Evolutionary conservation across 1,284 basidiomycete species (phyloP).

Genomic region (Anthracocystis setariae): DNA sequence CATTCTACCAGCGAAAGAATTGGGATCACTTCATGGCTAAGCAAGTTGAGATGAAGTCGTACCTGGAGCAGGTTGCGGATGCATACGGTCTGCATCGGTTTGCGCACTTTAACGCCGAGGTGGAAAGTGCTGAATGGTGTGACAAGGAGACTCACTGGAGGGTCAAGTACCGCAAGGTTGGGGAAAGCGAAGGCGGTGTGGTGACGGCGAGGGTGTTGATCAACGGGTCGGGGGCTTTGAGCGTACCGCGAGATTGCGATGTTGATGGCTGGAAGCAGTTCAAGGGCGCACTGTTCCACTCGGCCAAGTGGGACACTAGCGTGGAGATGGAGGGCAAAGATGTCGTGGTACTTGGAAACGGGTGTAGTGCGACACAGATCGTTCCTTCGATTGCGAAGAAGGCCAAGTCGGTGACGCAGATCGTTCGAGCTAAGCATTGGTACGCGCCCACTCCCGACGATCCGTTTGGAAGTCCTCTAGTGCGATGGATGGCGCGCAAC

Average conservation of each 20-base stretch:
- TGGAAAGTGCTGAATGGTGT: slow-evolving; percentile 39
- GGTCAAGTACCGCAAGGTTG: slow-evolving; percentile 25
- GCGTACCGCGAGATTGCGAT: slow-evolving; percentile 44
- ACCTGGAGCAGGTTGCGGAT: slow-evolving; percentile 36
- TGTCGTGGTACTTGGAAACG: slow-evolving; percentile 63
- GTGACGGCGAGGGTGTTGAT: slow-evolving; percentile 32
- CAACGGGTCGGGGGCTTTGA: slow-evolving; percentile 41
- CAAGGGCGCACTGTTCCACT: slow-evolving; percentile 60
- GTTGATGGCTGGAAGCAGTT: slow-evolving; percentile 44
- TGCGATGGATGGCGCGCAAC: slow-evolving; percentile 22
- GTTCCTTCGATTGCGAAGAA: slow-evolving; percentile 32
- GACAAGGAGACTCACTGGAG: slow-evolving; percentile 42
- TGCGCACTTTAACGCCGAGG: slow-evolving; percentile 35
- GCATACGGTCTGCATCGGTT: slow-evolving; percentile 25
- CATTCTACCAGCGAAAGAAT: slow-evolving; percentile 33
- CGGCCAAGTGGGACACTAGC: slow-evolving; percentile 61
- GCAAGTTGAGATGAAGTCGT: slow-evolving; percentile 45
- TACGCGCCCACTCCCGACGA: slow-evolving; percentile 39
- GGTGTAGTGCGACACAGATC: slow-evolving; percentile 61
- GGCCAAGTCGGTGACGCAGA: slow-evolving; percentile 44
- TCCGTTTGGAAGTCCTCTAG: slow-evolving; percentile 12
- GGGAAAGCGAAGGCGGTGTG: slow-evolving; percentile 13
- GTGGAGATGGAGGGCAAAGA: slow-evolving; percentile 57
- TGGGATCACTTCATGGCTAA: slow-evolving; percentile 31
- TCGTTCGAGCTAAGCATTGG: slow-evolving; percentile 49